Evolutionary conservation across 129 eudicot genomes (phyloP).

Genomic region (Lonicera japonica): DNA sequence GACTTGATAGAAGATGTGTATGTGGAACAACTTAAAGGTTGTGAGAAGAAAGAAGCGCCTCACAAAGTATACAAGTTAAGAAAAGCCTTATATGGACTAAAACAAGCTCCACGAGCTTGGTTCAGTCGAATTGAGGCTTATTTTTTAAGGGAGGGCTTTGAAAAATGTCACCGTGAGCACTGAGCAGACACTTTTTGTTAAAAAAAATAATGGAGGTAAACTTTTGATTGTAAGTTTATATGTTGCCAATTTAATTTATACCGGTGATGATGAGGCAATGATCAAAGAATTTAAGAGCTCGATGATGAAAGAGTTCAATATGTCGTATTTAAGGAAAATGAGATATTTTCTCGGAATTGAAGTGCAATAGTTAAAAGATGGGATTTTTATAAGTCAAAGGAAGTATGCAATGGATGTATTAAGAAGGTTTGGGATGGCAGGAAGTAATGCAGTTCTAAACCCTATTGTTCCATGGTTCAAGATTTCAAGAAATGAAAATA

Average conservation of each 20-base stretch:
- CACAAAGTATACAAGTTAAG: background rate
- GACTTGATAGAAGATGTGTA: background rate
- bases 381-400: background rate
- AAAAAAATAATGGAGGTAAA: background rate
- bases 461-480: background rate
- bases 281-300: background rate
- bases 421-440: background rate
- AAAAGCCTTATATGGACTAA: too few species aligned
- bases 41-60: background rate
- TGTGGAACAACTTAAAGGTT: constrained; percentile 4
- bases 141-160: background rate
- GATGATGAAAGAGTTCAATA: background rate
- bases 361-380: background rate
- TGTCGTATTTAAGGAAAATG: too few species aligned
- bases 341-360: too few species aligned
- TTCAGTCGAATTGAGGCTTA: too few species aligned
- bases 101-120: too few species aligned
- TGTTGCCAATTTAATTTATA: too few species aligned
- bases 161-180: background rate
- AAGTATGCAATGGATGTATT: background rate
- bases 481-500: background rate
- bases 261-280: too few species aligned
- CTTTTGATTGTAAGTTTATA: background rate
- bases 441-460: too few species aligned
- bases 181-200: background rate